Conservation (phyloP, 257 asterid genomes). For the Nicotiana knightiana region DNA sequence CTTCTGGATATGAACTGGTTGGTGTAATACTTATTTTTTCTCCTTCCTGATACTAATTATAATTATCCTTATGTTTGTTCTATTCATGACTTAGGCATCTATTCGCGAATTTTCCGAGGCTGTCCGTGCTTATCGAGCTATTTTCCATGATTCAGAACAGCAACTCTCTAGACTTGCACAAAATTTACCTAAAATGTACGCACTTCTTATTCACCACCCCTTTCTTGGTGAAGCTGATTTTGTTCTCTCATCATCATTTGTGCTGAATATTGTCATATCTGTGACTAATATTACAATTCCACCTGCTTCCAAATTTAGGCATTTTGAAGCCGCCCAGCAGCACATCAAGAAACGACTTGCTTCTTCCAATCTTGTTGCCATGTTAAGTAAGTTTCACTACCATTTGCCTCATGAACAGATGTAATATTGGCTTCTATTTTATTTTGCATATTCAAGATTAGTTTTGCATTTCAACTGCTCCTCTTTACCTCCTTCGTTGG, state of each 20-base stretch:
- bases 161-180: constrained; percentile 78
- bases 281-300: not conserved
- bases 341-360: constrained; percentile 51
- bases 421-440: not conserved
- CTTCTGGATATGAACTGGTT: not conserved
- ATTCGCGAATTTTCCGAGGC: constrained; percentile 91
- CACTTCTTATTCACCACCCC: not conserved
- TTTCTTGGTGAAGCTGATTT: constrained; percentile 5
- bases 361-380: constrained; percentile 57
- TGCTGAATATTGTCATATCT: not conserved
- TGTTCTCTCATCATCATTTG: not conserved
- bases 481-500: not conserved
- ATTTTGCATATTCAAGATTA: not conserved
- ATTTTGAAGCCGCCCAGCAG: constrained; percentile 69
- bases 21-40: not conserved
- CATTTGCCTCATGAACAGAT: constrained; percentile 4
- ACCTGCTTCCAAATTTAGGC: constrained; percentile 35
- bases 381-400: constrained; percentile 58
- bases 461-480: not conserved
- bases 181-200: constrained; percentile 69
- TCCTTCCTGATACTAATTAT: not conserved
- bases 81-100: constrained; percentile 56
- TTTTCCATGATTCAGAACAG: constrained; percentile 82
- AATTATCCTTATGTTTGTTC: not conserved
- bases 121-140: constrained; percentile 86